Evolutionary conservation across 441 rosid species (phyloP).

Genomic region (Codiaeum variegatum): DNA sequence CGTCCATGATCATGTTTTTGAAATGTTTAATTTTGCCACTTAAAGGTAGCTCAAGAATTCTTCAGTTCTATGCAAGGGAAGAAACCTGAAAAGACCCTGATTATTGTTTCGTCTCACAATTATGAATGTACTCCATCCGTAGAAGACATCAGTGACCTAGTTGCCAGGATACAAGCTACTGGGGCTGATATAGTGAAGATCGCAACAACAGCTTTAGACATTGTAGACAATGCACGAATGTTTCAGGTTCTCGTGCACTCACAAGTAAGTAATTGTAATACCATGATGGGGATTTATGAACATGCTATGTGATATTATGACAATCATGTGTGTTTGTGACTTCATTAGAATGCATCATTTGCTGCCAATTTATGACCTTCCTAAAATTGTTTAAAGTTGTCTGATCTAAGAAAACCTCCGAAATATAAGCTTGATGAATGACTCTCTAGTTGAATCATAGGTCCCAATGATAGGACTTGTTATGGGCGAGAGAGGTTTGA

Average conservation of each 20-base stretch:
- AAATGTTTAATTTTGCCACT: slow-evolving; percentile 14
- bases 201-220: slow-evolving; percentile 84
- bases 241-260: slow-evolving; percentile 78
- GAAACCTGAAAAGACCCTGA: slow-evolving; percentile 61
- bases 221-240: slow-evolving; percentile 74
- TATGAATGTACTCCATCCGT: slow-evolving; percentile 72
- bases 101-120: slow-evolving; percentile 87
- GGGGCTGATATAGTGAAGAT: slow-evolving; percentile 95
- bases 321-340: neutral
- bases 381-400: neutral
- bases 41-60: slow-evolving; percentile 77
- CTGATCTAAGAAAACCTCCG: neutral
- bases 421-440: slow-evolving; percentile 10
- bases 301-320: slow-evolving; percentile 1
- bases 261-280: slow-evolving; percentile 53
- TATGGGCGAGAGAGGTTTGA: slow-evolving; percentile 64
- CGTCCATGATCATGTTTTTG: neutral
- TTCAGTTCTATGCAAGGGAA: slow-evolving; percentile 56
- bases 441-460: slow-evolving; percentile 24
- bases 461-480: slow-evolving; percentile 51
- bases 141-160: slow-evolving; percentile 76
- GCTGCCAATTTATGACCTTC: neutral
- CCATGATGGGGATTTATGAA: slow-evolving; percentile 33
- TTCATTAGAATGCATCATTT: neutral
- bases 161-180: slow-evolving; percentile 58